Base-by-base conservation (phyloP, 106 monocot genomes). In the Agapanthus africanus region DNA sequence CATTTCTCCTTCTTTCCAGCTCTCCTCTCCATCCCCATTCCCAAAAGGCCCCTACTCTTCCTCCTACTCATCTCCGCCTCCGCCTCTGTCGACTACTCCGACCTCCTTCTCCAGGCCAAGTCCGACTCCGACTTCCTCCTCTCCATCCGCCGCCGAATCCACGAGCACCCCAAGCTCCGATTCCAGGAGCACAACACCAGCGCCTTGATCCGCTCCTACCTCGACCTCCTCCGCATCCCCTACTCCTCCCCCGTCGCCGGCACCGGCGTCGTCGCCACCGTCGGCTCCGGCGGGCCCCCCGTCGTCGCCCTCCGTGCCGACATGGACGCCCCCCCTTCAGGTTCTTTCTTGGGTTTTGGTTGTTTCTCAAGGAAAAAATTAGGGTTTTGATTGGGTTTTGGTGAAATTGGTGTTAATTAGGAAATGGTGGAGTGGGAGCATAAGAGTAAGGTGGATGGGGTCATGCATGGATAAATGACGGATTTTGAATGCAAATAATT, bases 281-380 rank as follows among this genome's bases (percentile, higher is more conserved):
- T 94, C 36, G 93, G 93, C 4, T 82, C 84, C 62, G 93, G 93
- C 2, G 30, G 7, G 7, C 76, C 80, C 34, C 93, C 93, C 3
- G 26, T 94, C 69, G 71, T 94, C 40, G 90, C 93, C 26, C 84
- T 94, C 40, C 87, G 93, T 18, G 93, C 93, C 19, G 93, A 94
- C 79, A 94, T 94, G 87, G 94, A 94, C 59, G 90, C 90, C 15
- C 87, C 90, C 22, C 86, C 94, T 23, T 9, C 90, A 90, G 76
- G 90, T 87, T 30, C n/a, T 28, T 26, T 34, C 5, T 18, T 66
- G 7, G 40, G 16, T 36, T 70, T 70, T 32, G 18, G 4, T 14
- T 13, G 7, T 66, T 46, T 33, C n/a, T 1, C 18, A 32, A 26
- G 38, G n/a, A n/a, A n/a, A n/a, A n/a, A n/a, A n/a, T n/a, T n/a